Conservation (phyloP, 2,329 filamentous ascomycete genomes). For the Phaeomoniella chlamydospora region DNA sequence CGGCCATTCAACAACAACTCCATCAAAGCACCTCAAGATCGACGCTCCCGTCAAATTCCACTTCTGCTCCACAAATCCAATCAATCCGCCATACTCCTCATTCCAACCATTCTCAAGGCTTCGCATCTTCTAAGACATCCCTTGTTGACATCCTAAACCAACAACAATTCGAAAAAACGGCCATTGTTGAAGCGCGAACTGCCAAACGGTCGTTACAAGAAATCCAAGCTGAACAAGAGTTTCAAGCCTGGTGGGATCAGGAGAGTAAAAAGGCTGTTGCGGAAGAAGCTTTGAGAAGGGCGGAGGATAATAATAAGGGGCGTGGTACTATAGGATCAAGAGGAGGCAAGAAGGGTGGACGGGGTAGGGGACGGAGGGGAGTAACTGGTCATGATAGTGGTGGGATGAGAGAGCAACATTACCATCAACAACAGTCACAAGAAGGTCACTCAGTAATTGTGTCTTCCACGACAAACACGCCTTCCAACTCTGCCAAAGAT, state of each 20-base stretch:
- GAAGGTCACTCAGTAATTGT: too few species aligned
- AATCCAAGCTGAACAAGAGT: conserved; percentile 93
- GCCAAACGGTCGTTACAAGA: conserved; percentile 84
- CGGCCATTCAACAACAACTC: too few species aligned
- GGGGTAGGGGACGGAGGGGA: not conserved
- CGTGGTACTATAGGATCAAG: not conserved
- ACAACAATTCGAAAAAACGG: conserved; percentile 71
- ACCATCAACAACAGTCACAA: too few species aligned
- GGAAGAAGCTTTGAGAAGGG: conserved; percentile 20
- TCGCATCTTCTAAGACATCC: conserved; percentile 27
- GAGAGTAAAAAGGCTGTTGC: conserved; percentile 61
- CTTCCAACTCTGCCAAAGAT: too few species aligned
- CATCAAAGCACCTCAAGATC: too few species aligned
- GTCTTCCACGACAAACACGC: too few species aligned
- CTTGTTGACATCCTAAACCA: conserved; percentile 82
- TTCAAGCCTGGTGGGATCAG: conserved; percentile 92
- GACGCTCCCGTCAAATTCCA: conserved; percentile 13
- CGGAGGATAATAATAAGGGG: conserved; percentile 2
- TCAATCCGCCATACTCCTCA: conserved; percentile 30
- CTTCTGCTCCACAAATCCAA: conserved; percentile 19
- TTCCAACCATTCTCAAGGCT: conserved; percentile 10
- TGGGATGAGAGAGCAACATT: too few species aligned
- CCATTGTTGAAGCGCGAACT: conserved; percentile 60
- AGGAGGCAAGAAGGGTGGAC: not conserved
- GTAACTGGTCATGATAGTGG: too few species aligned